Evolutionary conservation across 2,329 filamentous ascomycete genomes (phyloP).

Genomic region (Neofusicoccum laricinum): DNA sequence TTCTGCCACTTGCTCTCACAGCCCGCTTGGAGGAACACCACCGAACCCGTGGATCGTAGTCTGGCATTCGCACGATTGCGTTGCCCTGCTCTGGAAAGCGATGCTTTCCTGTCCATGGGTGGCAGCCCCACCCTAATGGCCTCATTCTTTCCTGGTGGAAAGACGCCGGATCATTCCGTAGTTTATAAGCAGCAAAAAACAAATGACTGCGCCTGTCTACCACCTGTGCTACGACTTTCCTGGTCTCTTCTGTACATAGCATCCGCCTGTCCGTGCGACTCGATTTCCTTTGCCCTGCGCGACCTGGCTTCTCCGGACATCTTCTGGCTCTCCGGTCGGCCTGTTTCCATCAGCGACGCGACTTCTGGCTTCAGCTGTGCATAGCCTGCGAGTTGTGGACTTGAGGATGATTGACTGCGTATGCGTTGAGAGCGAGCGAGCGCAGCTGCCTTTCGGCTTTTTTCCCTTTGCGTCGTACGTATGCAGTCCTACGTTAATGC

Average conservation of each 20-base stretch:
- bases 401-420: neutral
- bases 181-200: slow-evolving; percentile 11
- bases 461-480: neutral
- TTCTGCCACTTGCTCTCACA: slow-evolving; percentile 4
- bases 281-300: neutral
- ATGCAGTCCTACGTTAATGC: neutral
- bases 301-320: neutral
- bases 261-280: neutral
- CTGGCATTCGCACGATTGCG: slow-evolving; percentile 13
- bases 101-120: slow-evolving; percentile 11
- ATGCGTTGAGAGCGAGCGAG: neutral
- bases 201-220: slow-evolving; percentile 5
- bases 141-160: slow-evolving; percentile 10
- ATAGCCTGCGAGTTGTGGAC: neutral
- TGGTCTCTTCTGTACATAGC: slow-evolving; percentile 7
- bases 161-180: slow-evolving; percentile 8
- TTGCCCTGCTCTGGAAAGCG: slow-evolving; percentile 9
- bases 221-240: neutral
- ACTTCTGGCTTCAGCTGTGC: neutral
- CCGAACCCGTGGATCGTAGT: slow-evolving; percentile 9
- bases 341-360: neutral
- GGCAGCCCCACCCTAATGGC: neutral
- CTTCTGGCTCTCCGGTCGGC: neutral
- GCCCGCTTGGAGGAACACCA: slow-evolving; percentile 1
- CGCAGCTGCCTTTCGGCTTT: slow-evolving; percentile 5